Conservation (phyloP, 1,139 yeast species). For the Geotrichum carabidarum region DNA sequence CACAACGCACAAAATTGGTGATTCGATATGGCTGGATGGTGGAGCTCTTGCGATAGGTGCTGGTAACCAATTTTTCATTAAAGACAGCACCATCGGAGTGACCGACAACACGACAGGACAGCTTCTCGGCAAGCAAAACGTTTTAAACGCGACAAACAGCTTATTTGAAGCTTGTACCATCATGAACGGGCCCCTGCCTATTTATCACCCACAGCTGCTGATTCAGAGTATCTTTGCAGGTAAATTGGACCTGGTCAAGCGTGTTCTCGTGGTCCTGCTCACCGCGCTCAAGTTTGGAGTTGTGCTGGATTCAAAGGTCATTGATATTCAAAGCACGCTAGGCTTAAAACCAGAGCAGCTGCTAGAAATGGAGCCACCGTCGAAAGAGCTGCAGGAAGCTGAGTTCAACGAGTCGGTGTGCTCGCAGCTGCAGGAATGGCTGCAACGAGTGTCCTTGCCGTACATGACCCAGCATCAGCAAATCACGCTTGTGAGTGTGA, state of each 20-base stretch:
- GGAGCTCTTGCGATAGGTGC: slow-evolving; percentile 79
- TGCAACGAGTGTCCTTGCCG: slow-evolving; percentile 66
- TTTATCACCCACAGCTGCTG: slow-evolving; percentile 86
- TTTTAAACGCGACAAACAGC: slow-evolving; percentile 39
- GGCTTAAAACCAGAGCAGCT: slow-evolving; percentile 22
- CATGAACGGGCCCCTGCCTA: slow-evolving; percentile 81
- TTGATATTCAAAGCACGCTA: slow-evolving; percentile 28
- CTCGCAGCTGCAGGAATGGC: slow-evolving; percentile 50
- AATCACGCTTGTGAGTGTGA: slow-evolving; percentile 68
- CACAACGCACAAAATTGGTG: slow-evolving; percentile 80
- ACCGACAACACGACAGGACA: slow-evolving; percentile 47
- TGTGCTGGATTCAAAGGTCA: slow-evolving; percentile 29
- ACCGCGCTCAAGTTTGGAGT: slow-evolving; percentile 50
- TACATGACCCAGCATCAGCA: slow-evolving; percentile 88
- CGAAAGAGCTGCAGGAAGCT: slow-evolving; percentile 40
- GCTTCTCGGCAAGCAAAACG: slow-evolving; percentile 32
- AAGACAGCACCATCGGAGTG: slow-evolving; percentile 63
- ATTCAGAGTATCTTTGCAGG: slow-evolving; percentile 71
- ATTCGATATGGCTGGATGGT: slow-evolving; percentile 75
- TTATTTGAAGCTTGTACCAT: slow-evolving; percentile 65
- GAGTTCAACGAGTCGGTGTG: slow-evolving; percentile 47
- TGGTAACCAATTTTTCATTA: slow-evolving; percentile 83
- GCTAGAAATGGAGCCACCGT: slow-evolving; percentile 20
- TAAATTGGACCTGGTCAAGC: slow-evolving; percentile 52
- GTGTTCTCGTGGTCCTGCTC: slow-evolving; percentile 50